Conservation (phyloP, 129 eudicot species). For the Deinandra increscens region DNA sequence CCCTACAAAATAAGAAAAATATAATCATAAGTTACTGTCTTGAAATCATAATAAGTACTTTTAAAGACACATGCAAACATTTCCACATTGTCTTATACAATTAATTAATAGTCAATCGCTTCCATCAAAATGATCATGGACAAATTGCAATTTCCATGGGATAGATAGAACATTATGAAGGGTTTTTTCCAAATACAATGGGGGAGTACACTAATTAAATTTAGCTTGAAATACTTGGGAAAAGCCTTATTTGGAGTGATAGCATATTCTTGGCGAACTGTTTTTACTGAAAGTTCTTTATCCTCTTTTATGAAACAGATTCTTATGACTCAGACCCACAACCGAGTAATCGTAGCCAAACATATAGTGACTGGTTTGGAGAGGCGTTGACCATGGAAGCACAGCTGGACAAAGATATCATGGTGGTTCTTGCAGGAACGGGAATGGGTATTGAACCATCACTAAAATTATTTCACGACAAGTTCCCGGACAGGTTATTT, state of each 20-base stretch:
- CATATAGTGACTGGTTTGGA: slow-evolving; percentile 63
- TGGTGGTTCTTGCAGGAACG: slow-evolving; percentile 86
- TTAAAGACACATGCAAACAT: background rate
- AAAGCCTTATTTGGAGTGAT: background rate
- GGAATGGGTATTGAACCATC: slow-evolving; percentile 82
- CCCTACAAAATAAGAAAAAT: background rate
- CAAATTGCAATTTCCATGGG: background rate
- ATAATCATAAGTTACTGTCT: background rate
- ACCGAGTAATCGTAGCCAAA: slow-evolving; percentile 40
- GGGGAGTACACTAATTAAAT: too few relatives aligned
- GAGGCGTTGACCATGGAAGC: slow-evolving; percentile 67
- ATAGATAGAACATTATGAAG: too few relatives aligned
- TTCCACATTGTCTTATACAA: background rate
- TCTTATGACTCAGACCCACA: slow-evolving; percentile 37
- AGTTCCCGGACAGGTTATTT: slow-evolving; percentile 67
- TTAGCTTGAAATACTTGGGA: slow-evolving; percentile 3
- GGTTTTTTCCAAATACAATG: too few relatives aligned
- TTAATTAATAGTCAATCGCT: background rate
- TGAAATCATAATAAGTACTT: background rate
- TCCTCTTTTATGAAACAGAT: slow-evolving; percentile 42
- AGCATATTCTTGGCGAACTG: background rate
- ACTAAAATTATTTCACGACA: slow-evolving; percentile 48
- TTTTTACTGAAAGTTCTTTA: background rate
- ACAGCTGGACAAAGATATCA: slow-evolving; percentile 74
- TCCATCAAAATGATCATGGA: background rate